Percentiles rank a stretch among this genome's conserved stretches.
These are phyloP conservation scores for Canna indica DNA, from an alignment of 176 grass and related monocot genomes.

Conservation along the genomic window DNA sequence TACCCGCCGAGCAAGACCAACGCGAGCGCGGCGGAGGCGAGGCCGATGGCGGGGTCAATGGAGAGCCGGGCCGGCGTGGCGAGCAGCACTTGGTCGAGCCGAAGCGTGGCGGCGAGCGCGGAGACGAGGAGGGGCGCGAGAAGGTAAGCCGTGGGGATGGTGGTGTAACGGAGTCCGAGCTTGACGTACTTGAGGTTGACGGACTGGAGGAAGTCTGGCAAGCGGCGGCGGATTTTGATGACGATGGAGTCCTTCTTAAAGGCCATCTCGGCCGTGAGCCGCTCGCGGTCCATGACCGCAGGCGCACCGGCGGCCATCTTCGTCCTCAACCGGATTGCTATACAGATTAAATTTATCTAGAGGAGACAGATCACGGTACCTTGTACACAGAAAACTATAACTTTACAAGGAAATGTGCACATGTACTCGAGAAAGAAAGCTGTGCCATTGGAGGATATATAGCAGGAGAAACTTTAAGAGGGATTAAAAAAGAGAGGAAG, in stretches of 20 bases:
- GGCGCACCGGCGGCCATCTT: neutral
- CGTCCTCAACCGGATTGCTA: neutral
- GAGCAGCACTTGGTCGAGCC: neutral
- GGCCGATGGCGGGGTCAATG: slow-evolving; percentile 28
- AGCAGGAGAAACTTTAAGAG: neutral
- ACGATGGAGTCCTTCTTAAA: slow-evolving; percentile 28
- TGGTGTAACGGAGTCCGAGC: slow-evolving; percentile 33
- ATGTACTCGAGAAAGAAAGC: too few species aligned
- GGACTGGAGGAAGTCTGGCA: slow-evolving; percentile 58
- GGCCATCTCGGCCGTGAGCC: slow-evolving; percentile 52
- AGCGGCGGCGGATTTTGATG: slow-evolving; percentile 51
- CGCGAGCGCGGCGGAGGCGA: slow-evolving; percentile 12
- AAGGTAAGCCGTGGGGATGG: slow-evolving; percentile 18
- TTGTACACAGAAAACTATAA: too few species aligned
- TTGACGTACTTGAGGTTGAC: slow-evolving; percentile 75
- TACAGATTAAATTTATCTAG: neutral
- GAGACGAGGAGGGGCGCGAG: slow-evolving; percentile 25
- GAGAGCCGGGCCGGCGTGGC: slow-evolving; percentile 22
- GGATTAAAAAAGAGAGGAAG: neutral
- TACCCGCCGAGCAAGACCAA: slow-evolving; percentile 24
- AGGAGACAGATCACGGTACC: too few species aligned
- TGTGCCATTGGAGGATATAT: neutral
- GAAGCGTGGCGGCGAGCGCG: slow-evolving; percentile 24
- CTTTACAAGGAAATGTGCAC: too few species aligned
- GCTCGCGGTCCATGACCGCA: slow-evolving; percentile 47